Evolutionary conservation across 805 yeast species (phyloP).

Genomic region (Yamadazyma laniorum): DNA sequence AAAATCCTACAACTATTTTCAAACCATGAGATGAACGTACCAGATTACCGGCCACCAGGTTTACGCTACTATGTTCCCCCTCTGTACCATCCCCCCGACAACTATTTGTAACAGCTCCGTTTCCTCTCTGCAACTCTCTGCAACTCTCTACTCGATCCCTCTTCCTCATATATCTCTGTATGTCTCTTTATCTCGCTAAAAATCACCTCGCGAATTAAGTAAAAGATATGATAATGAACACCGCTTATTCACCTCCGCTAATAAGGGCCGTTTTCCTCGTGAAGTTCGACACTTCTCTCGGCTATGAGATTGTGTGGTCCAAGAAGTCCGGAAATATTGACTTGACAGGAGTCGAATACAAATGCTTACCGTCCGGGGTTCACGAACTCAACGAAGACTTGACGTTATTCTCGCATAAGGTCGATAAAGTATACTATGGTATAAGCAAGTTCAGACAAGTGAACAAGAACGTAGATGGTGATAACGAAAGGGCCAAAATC

Average conservation of each 20-base stretch:
- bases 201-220: too few species aligned
- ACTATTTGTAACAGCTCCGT: too few species aligned
- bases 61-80: too few species aligned
- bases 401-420: constrained; percentile 30
- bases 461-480: constrained; percentile 1
- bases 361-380: constrained; percentile 40
- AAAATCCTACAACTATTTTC: too few species aligned
- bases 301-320: constrained; percentile 40
- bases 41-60: too few species aligned
- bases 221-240: constrained; percentile 1
- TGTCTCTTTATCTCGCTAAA: too few species aligned
- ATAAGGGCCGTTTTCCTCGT: constrained; percentile 33
- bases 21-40: too few species aligned
- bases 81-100: too few species aligned
- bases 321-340: constrained; percentile 18
- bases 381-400: constrained; percentile 33
- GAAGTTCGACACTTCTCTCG: constrained; percentile 34
- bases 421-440: constrained; percentile 30
- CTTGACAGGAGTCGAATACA: constrained; percentile 37
- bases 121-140: too few species aligned
- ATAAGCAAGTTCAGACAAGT: constrained; percentile 26
- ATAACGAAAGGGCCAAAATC: constrained; percentile 24
- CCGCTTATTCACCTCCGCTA: constrained; percentile 21
- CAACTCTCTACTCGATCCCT: too few species aligned
- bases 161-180: too few species aligned